These are phyloP conservation scores for Clarireedia monteithiana DNA, from an alignment of 2,329 filamentous ascomycete species.

Conservation along the genomic window DNA sequence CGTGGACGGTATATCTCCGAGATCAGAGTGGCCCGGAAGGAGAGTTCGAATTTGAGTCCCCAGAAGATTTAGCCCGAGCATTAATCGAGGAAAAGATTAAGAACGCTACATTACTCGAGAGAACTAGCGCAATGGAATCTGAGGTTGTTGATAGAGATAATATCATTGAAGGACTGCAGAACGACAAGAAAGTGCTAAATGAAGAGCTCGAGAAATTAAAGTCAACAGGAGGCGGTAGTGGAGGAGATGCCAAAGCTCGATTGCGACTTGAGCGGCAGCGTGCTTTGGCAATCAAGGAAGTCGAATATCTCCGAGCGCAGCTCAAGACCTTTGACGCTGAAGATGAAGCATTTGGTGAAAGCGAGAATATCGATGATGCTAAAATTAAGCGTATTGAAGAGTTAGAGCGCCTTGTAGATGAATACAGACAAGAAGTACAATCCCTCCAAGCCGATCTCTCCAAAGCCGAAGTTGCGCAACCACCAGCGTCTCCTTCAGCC, in stretches of 20 bases:
- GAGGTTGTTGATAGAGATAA: conserved; percentile 72
- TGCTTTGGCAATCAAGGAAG: conserved; percentile 79
- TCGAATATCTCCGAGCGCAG: conserved; percentile 88
- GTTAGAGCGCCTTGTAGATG: conserved; percentile 77
- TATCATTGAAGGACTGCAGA: conserved; percentile 62
- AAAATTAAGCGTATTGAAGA: conserved; percentile 69
- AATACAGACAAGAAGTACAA: conserved; percentile 77
- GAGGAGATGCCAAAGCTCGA: conserved; percentile 57
- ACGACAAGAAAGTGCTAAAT: conserved; percentile 56
- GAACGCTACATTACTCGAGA: conserved; percentile 71
- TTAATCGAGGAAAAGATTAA: conserved; percentile 77
- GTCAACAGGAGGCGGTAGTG: conserved; percentile 31
- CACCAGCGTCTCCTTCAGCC: conserved; percentile 32
- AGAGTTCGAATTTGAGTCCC: conserved; percentile 73
- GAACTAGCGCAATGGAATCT: conserved; percentile 68
- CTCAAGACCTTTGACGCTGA: conserved; percentile 83
- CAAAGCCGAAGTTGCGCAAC: conserved; percentile 44
- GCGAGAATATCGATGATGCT: conserved; percentile 65
- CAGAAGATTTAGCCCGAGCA: conserved; percentile 78
- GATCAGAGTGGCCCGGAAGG: conserved; percentile 52
- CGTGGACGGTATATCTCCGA: conserved; percentile 82
- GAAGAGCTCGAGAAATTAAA: conserved; percentile 66
- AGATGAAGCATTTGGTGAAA: conserved; percentile 73
- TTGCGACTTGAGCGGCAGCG: conserved; percentile 80
- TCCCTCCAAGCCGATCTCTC: conserved; percentile 67